Conservation (phyloP, 1,284 basidiomycete genomes). For the Pseudozyma sp. region DNA sequence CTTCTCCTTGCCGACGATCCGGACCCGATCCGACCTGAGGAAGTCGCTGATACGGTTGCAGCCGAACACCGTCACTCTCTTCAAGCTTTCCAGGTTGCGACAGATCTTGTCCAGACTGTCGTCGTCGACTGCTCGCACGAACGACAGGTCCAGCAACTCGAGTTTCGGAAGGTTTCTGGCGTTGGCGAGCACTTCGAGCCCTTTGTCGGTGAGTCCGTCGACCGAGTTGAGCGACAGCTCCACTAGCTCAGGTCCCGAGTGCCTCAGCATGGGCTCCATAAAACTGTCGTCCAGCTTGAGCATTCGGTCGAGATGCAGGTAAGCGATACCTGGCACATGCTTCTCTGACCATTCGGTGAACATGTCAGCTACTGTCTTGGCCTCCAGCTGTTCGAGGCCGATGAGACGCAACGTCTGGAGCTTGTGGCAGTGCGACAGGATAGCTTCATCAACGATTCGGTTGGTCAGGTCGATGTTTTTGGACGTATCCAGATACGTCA, state of each 20-base stretch:
- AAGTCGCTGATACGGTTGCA: conserved; percentile 64
- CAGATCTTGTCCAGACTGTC: conserved; percentile 80
- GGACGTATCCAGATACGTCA: conserved; percentile 76
- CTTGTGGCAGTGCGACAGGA: conserved; percentile 73
- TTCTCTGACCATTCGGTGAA: conserved; percentile 29
- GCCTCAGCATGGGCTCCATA: conserved; percentile 76
- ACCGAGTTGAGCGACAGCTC: conserved; percentile 81
- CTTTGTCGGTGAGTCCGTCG: conserved; percentile 76
- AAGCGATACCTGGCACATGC: conserved; percentile 39
- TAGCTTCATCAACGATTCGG: conserved; percentile 74
- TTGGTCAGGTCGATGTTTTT: conserved; percentile 76
- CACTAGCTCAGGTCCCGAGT: conserved; percentile 77
- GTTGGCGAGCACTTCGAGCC: conserved; percentile 72
- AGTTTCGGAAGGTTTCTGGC: conserved; percentile 69
- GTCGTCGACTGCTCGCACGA: conserved; percentile 86
- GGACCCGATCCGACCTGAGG: conserved; percentile 46
- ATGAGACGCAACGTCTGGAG: conserved; percentile 76
- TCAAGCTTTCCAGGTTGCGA: conserved; percentile 44
- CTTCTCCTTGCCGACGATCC: conserved; percentile 62
- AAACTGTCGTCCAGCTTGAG: conserved; percentile 74
- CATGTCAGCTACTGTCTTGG: conserved; percentile 40
- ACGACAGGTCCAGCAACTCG: conserved; percentile 81
- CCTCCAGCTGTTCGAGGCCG: conserved; percentile 74
- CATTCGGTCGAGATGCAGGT: conserved; percentile 64
- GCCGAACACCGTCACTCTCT: conserved; percentile 67